Base-by-base conservation (phyloP, 2,329 filamentous ascomycete genomes). In the Nemania sp. region DNA sequence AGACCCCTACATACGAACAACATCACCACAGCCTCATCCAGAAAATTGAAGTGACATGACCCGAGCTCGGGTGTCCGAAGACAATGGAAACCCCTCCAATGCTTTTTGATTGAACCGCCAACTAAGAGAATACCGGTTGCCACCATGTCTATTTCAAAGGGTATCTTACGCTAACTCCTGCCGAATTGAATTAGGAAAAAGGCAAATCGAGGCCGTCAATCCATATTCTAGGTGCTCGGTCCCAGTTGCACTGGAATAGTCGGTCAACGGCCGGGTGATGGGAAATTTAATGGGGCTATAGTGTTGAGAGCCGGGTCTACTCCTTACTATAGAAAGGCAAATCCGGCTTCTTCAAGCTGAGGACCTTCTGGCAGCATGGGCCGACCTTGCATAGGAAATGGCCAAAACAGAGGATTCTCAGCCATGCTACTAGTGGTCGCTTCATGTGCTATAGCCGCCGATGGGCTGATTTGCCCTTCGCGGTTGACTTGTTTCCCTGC, bases 341-440 rank as follows among this genome's bases (percentile, higher is more conserved):
- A 89, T 0, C 87, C 87, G 1, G 86, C 85, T 32, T 85, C 81
- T 70, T 83, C 79, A 60, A 89, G 72, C 57, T 82, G 79, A 32
- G 80, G 73, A 0, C 85, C 85, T 0, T 76, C 79, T 0, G 85
- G 82, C 29, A 89, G 70, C 65, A 88, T 85, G 2, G 87, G 86
- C 24, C 86, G 80, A 0, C 87, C 87, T 71, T 88, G 87, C 84
- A 88, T 85, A 0, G 87, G 87, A 67, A 88, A 89, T 0, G 87
- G 86, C 87, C 87, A 89, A 72, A 88, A 88, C 1, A 88, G 77
- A 20, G 86, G 86, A 62, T 88, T 77, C 24, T 82, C 81, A 0
- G 80, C 80, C 7, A 65, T 63, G 52, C 27, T 66, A 62, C 5
- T 71, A 61, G 10, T 32, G 77, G 61, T 43, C 74, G 26, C 45